phyloP scores from a whole-genome alignment of 2,329 filamentous ascomycete species.

The Pseudocercospora crystallina region DNA sequence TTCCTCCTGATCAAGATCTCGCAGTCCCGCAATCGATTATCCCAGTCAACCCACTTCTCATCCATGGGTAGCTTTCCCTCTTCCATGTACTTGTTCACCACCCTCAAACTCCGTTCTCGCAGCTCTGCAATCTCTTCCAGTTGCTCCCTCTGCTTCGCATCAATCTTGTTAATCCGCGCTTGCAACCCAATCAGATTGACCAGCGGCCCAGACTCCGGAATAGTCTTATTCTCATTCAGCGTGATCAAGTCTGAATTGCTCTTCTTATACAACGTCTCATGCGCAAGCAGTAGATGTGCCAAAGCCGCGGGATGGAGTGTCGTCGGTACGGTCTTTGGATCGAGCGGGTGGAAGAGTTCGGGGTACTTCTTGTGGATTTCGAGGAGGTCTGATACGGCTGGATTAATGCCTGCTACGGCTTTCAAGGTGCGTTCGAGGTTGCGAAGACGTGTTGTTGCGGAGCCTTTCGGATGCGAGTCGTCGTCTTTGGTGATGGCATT shows the following conservation, averaged over 20 bases:
- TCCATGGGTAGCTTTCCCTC: slow-evolving; percentile 66
- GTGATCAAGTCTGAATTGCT: slow-evolving; percentile 46
- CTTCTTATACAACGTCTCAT: slow-evolving; percentile 43
- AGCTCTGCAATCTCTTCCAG: slow-evolving; percentile 62
- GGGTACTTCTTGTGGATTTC: slow-evolving; percentile 43
- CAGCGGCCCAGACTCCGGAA: slow-evolving; percentile 45
- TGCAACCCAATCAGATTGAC: slow-evolving; percentile 58
- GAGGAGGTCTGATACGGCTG: slow-evolving; percentile 42
- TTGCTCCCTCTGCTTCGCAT: slow-evolving; percentile 62
- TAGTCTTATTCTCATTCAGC: slow-evolving; percentile 42
- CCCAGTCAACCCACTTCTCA: slow-evolving; percentile 68
- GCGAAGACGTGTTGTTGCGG: slow-evolving; percentile 28
- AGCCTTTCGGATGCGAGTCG: slow-evolving; percentile 3
- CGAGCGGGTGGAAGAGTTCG: slow-evolving; percentile 35
- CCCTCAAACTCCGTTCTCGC: slow-evolving; percentile 60
- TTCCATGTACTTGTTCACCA: slow-evolving; percentile 67
- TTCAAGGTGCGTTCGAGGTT: slow-evolving; percentile 33
- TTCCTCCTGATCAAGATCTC: slow-evolving; percentile 66
- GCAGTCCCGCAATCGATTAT: slow-evolving; percentile 64
- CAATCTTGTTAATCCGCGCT: slow-evolving; percentile 62
- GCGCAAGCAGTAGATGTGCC: slow-evolving; percentile 45
- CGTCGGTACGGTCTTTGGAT: slow-evolving; percentile 23
- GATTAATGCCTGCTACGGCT: slow-evolving; percentile 41
- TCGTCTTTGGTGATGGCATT: slow-evolving; percentile 2
- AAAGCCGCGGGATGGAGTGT: slow-evolving; percentile 26